phyloP scores from a whole-genome alignment of 768 basidiomycete genomes.

The Cystofilobasidium capitatum region DNA sequence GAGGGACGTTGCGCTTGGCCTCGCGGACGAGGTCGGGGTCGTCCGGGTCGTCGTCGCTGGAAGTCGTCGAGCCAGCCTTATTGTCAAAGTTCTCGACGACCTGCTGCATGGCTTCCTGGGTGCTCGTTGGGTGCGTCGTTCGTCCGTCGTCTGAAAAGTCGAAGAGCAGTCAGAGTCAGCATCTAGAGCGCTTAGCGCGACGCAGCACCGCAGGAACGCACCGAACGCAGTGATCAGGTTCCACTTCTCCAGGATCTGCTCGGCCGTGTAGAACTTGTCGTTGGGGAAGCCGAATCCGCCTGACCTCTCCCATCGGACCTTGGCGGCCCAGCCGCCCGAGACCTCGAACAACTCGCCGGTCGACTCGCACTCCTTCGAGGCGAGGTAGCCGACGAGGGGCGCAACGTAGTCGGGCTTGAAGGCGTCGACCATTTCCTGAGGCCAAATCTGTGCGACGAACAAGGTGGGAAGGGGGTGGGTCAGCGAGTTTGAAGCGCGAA shows the following conservation, averaged over 20 bases:
- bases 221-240: conserved; percentile 71
- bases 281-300: conserved; percentile 70
- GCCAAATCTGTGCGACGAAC: conserved; percentile 31
- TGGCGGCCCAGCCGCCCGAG: conserved; percentile 80
- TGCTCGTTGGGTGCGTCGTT: conserved; percentile 66
- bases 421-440: conserved; percentile 36
- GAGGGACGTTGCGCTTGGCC: conserved; percentile 55
- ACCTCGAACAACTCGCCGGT: conserved; percentile 75
- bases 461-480: background rate
- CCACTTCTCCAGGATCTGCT: conserved; percentile 74
- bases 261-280: conserved; percentile 62
- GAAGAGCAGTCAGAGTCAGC: background rate
- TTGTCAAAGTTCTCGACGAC: conserved; percentile 56
- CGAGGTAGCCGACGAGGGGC: conserved; percentile 82
- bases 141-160: conserved; percentile 57
- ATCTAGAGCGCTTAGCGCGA: background rate
- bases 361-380: conserved; percentile 65
- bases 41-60: conserved; percentile 44
- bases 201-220: conserved; percentile 39
- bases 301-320: conserved; percentile 85
- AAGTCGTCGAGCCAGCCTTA: conserved; percentile 32
- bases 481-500: conserved; percentile 34
- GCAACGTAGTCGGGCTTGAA: conserved; percentile 79
- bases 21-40: conserved; percentile 73
- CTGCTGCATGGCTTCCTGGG: conserved; percentile 67